Evolutionary conservation across 1,139 yeast genomes (phyloP), one percentile per base, ranked within the genome.

Genomic region (Kodamaea suecica): DNA sequence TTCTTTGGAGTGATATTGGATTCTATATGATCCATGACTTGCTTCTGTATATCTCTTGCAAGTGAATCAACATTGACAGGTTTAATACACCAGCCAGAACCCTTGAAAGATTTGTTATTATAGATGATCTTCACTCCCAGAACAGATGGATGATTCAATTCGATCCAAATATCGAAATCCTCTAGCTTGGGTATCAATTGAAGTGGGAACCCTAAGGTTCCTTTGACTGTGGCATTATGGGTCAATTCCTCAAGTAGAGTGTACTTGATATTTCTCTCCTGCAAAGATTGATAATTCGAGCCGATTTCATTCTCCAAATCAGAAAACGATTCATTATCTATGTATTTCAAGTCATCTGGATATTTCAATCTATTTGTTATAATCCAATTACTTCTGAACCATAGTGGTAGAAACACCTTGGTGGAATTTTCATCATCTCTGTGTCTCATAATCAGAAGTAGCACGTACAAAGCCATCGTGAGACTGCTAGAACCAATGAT

Each of bases 201-300:
- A 20, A 64, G 44, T 1, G 70, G 70, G 15, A 64, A 42, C 10
- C 64, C 65, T 41, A 61, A 57, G 3, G 50, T 39, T 35, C 55
- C 48, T 26, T 59, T 46, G 3, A 57, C 50, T 4, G 42, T 42
- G 4, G 37, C 13, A 33, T 57, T 56, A 4, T 44, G 31, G 2
- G 66, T 52, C 21, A 63, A 37, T 27, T 48, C 48, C 36, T 62
- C 65, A 16, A 65, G 45, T 7, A 61, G 54, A n/a, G 53, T 48
- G 35, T 57, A 57, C 32, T 51, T 53, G 29, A 64, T 48, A 39
- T 60, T 52, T 3, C 50, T 52, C 1, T 40, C 27, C 33, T 56
- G 53, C 14, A 61, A 39, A 1, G 43, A 33, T 6, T 37, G 21
- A 39, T 47, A 55, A 27, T 49, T 42, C 3, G 40, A 43, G 5